A percentile compares a stretch with the other conserved stretches of the same genome.
phyloP scores from a whole-genome alignment of 2,329 filamentous ascomycete genomes.

The Sordariomycetes sp. region DNA sequence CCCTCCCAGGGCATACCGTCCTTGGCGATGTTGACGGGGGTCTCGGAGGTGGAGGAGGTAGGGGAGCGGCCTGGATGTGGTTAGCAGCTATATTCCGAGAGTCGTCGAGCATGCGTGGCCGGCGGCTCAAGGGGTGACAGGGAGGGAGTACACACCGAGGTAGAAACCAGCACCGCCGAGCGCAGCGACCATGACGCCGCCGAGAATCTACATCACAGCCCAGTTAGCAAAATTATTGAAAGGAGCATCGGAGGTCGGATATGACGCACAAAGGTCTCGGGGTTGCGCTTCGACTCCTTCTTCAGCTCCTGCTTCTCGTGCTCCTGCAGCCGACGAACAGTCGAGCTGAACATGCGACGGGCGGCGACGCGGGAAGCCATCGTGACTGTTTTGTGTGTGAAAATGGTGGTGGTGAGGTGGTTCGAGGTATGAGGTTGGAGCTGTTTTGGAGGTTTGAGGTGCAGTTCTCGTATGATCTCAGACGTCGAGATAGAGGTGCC shows the following conservation, averaged over 20 bases:
- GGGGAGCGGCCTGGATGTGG: slow-evolving; percentile 62
- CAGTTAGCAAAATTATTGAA: slow-evolving; percentile 10
- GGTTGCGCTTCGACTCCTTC: slow-evolving; percentile 48
- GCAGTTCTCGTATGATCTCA: slow-evolving; percentile 22
- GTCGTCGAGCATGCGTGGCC: no score
- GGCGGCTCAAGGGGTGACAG: no score
- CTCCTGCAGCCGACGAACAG: slow-evolving; percentile 39
- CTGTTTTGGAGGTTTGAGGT: background rate
- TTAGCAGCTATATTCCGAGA: no score
- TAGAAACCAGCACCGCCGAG: slow-evolving; percentile 86
- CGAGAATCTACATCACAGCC: slow-evolving; percentile 58
- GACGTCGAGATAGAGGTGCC: slow-evolving; percentile 6
- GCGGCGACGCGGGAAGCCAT: slow-evolving; percentile 48
- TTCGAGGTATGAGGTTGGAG: slow-evolving; percentile 7
- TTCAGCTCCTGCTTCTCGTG: slow-evolving; percentile 38
- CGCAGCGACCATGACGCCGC: slow-evolving; percentile 82
- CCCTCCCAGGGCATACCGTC: slow-evolving; percentile 89
- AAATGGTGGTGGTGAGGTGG: slow-evolving; percentile 9
- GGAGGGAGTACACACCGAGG: slow-evolving; percentile 51
- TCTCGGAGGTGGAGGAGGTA: slow-evolving; percentile 76
- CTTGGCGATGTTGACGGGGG: slow-evolving; percentile 61
- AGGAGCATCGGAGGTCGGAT: no score
- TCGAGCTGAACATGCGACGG: slow-evolving; percentile 46
- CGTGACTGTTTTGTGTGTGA: slow-evolving; percentile 15
- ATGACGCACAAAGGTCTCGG: slow-evolving; percentile 34